phyloP scores from a whole-genome alignment of 2,329 filamentous ascomycete species.

The Elsinoe perseae region DNA sequence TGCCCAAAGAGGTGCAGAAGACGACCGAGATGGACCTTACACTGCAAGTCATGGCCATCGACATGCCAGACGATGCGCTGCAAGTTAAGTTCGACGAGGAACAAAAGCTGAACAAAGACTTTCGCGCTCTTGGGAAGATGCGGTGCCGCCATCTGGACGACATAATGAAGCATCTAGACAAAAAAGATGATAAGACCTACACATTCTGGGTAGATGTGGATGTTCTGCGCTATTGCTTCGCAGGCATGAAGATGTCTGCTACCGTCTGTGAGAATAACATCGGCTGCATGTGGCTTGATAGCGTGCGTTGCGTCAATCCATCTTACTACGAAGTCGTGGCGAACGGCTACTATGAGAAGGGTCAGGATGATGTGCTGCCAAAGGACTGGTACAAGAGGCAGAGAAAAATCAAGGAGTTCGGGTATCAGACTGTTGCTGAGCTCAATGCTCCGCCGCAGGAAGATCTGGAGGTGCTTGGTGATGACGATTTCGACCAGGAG shows the following conservation, averaged over 20 bases:
- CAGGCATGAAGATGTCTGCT: constrained; percentile 47
- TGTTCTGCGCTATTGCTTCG: constrained; percentile 49
- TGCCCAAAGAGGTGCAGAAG: constrained; percentile 44
- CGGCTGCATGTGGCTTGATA: constrained; percentile 32
- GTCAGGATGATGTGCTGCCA: constrained; percentile 15
- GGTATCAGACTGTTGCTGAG: not conserved
- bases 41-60: constrained; percentile 53
- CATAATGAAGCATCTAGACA: constrained; percentile 29
- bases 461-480: not conserved
- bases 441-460: not conserved
- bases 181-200: constrained; percentile 41
- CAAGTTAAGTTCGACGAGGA: constrained; percentile 42
- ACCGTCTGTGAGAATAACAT: constrained; percentile 25
- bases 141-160: constrained; percentile 42
- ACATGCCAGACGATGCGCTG: constrained; percentile 38
- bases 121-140: constrained; percentile 48
- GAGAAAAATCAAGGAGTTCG: constrained; percentile 4
- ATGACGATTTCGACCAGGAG: not conserved
- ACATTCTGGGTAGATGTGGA: constrained; percentile 62
- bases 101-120: constrained; percentile 32
- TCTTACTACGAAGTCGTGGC: constrained; percentile 39
- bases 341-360: constrained; percentile 34
- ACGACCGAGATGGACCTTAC: constrained; percentile 46
- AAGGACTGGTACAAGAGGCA: constrained; percentile 14
- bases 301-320: constrained; percentile 32